These are phyloP conservation scores for Biscogniauxia mediterranea DNA, from an alignment of 2,329 filamentous ascomycete genomes.

Conservation along the genomic window DNA sequence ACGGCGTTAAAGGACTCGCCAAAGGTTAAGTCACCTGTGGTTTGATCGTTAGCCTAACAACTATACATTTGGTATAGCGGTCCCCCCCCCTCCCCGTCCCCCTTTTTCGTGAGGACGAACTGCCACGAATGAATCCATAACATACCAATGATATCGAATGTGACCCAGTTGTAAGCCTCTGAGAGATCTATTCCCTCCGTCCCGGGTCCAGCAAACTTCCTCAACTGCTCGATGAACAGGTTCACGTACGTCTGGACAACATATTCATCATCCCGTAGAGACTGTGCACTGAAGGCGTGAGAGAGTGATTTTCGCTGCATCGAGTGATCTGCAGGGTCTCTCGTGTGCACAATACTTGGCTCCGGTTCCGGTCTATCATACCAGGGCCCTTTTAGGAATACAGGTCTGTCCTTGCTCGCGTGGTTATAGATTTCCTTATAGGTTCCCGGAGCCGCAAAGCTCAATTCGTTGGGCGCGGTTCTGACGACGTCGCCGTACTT, in stretches of 20 bases:
- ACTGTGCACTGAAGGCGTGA: slow-evolving; percentile 18
- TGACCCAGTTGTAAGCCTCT: slow-evolving; percentile 25
- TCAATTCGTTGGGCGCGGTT: slow-evolving; percentile 41
- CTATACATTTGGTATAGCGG: neutral
- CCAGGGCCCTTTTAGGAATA: slow-evolving; percentile 2
- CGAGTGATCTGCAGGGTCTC: slow-evolving; percentile 18
- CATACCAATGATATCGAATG: slow-evolving; percentile 33
- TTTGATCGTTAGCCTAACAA: neutral
- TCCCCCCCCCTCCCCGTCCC: neutral
- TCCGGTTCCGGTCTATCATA: slow-evolving; percentile 17
- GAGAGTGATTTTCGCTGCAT: slow-evolving; percentile 18
- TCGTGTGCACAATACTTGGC: slow-evolving; percentile 9
- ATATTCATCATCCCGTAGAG: slow-evolving; percentile 22
- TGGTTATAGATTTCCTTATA: slow-evolving; percentile 39
- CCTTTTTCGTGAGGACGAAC: neutral
- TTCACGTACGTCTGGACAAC: slow-evolving; percentile 23
- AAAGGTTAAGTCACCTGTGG: slow-evolving; percentile 16
- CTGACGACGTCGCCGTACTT: slow-evolving; percentile 37
- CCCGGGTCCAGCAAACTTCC: slow-evolving; percentile 15
- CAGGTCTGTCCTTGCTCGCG: slow-evolving; percentile 2
- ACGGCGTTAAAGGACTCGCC: slow-evolving; percentile 19
- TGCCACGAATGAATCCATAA: slow-evolving; percentile 1
- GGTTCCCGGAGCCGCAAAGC: slow-evolving; percentile 37
- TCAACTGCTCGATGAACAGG: slow-evolving; percentile 15
- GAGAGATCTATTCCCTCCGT: slow-evolving; percentile 23